Evolutionary conservation across 73 alveolate species (phyloP), one percentile per base, ranked within the genome.

Genomic region (Strombidium stylifer): DNA sequence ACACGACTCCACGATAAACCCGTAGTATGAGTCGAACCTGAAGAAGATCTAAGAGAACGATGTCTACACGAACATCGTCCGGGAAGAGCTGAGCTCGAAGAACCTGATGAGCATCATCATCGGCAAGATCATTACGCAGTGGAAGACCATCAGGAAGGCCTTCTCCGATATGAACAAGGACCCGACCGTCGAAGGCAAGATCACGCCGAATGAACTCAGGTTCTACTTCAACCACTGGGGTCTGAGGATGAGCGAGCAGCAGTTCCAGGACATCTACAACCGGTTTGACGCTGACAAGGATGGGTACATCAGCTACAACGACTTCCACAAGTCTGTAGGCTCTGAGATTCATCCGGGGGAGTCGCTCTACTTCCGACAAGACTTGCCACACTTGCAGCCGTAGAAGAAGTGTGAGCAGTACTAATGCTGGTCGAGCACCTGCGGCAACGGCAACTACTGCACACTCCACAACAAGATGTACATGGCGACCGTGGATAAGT

Each of bases 161-260:
- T 76, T 76, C 45, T 34, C 52, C 1, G 89, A 76, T 45, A 16
- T 76, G 23, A 60, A 45, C 44, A 30, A 66, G 44, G 89, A 56
- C 10, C 65, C 65, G 27, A 35, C 45, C 7, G n/a, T n/a, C n/a
- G n/a, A n/a, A n/a, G 89, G 89, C 3, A 46, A 67, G 21, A 76
- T 76, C 6, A 32, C 44, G 30, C 64, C 67, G 20, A 23, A 21
- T 26, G 89, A 76, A 15, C 54, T 76, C 0, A 66, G 52, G 32
- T 8, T 48, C n/a, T 76, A 76, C 36, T 41, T 76, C n/a, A 69
- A 74, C 19, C 76, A 76, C 48, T 76, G 89, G 89, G 89, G 89
- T 16, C 65, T 76, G n/a, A 26, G 19, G 32, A 50, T 66, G 34
- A 53, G 61, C 21, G 82, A 76, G 34, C 77, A 32, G 1, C 57